These are phyloP conservation scores for Puccinia brachypodii DNA, from an alignment of 1,284 basidiomycete genomes.

Conservation along the genomic window DNA sequence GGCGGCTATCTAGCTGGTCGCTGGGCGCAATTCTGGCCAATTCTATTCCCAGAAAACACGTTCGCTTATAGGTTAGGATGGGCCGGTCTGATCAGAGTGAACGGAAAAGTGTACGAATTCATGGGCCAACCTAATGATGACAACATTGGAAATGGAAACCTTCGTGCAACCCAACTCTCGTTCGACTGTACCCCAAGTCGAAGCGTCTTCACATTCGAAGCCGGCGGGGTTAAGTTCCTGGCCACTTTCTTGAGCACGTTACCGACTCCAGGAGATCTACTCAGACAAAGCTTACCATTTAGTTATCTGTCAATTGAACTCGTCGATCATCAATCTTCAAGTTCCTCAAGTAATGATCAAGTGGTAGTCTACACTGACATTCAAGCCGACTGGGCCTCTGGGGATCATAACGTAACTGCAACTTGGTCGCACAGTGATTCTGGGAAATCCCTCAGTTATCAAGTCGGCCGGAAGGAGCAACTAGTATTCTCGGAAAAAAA, in stretches of 20 bases:
- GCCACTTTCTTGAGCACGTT: slow-evolving; percentile 56
- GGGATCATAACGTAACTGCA: slow-evolving; percentile 52
- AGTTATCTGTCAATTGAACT: slow-evolving; percentile 55
- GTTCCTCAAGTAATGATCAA: slow-evolving; percentile 54
- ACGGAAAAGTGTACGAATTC: slow-evolving; percentile 51
- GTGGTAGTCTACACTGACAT: slow-evolving; percentile 55
- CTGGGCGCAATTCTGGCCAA: slow-evolving; percentile 52
- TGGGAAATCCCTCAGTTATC: slow-evolving; percentile 52
- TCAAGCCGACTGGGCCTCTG: slow-evolving; percentile 55
- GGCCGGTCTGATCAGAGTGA: slow-evolving; percentile 51
- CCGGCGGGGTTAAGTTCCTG: slow-evolving; percentile 54
- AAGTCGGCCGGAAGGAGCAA: slow-evolving; percentile 53
- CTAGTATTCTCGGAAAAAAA: slow-evolving; percentile 54
- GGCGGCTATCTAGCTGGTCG: slow-evolving; percentile 50
- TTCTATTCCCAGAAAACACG: slow-evolving; percentile 46
- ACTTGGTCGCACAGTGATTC: slow-evolving; percentile 49
- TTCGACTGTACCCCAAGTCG: slow-evolving; percentile 55
- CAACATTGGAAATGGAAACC: slow-evolving; percentile 36
- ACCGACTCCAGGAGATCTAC: slow-evolving; percentile 53
- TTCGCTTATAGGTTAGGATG: slow-evolving; percentile 48
- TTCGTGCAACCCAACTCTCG: slow-evolving; percentile 53
- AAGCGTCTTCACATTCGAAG: slow-evolving; percentile 55
- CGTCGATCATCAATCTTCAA: slow-evolving; percentile 51
- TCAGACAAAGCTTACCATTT: slow-evolving; percentile 55
- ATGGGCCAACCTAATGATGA: slow-evolving; percentile 49